Conservation (phyloP, 73 alveolate genomes). For the Tetrahymena borealis region DNA sequence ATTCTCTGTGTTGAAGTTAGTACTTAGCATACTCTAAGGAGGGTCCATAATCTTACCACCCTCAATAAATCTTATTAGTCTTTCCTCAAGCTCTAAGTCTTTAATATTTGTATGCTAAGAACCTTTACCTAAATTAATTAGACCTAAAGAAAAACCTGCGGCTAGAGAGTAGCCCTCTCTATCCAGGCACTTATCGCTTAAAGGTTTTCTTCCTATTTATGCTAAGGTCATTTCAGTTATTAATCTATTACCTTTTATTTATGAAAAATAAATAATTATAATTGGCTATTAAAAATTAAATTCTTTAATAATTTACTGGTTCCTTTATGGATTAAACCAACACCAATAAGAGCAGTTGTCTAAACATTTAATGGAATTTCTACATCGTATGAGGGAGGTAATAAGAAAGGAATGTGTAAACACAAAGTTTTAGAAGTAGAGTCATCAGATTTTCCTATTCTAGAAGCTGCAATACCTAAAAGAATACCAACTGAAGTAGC, state of each 20-base stretch:
- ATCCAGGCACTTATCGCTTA: conserved; percentile 87
- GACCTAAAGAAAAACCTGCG: conserved; percentile 95
- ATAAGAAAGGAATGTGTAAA: conserved; percentile 88
- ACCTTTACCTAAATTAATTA: conserved; percentile 92
- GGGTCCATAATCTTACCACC: conserved; percentile 79
- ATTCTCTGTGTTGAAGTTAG: conserved; percentile 52
- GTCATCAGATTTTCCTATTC: conserved; percentile 95
- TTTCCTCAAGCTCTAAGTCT: conserved; percentile 82
- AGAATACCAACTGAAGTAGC: conserved; percentile 92
- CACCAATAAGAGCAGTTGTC: conserved; percentile 93
- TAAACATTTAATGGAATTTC: conserved; percentile 87
- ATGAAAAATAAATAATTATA: conserved; percentile 16
- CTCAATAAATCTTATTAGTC: conserved; percentile 88
- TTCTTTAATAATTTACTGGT: neutral
- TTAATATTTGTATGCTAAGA: conserved; percentile 61
- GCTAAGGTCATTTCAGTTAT: conserved; percentile 95
- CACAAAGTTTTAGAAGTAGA: conserved; percentile 87
- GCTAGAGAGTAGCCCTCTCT: conserved; percentile 94
- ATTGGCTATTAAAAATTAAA: neutral
- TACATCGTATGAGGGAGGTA: conserved; percentile 89
- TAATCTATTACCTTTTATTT: conserved; percentile 84
- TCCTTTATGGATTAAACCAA: conserved; percentile 68
- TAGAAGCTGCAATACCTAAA: conserved; percentile 95
- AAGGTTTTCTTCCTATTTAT: conserved; percentile 92
- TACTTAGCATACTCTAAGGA: conserved; percentile 60